phyloP scores from a whole-genome alignment of 805 yeast genomes.

The Dipodascus albidus region DNA sequence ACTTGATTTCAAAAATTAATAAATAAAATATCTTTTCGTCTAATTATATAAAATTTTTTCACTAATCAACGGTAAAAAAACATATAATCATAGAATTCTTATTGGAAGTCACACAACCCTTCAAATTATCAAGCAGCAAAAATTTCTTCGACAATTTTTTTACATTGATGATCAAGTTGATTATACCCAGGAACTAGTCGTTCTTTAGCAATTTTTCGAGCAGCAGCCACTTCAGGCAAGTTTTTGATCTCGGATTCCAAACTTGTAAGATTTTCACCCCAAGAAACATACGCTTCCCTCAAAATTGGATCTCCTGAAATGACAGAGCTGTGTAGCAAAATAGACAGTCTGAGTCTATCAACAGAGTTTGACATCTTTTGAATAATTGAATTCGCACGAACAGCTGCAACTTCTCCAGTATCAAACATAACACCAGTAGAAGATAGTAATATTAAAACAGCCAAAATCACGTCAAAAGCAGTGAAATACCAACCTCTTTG shows the following conservation, averaged over 20 bases:
- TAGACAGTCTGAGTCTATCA: neutral
- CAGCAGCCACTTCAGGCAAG: neutral
- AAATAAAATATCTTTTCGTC: no score
- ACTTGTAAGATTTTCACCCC: neutral
- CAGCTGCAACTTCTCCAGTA: conserved; percentile 25
- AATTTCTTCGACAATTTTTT: neutral
- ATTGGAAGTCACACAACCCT: no score
- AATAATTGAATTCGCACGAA: neutral
- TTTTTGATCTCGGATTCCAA: neutral
- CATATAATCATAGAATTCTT: neutral
- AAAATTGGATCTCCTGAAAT: neutral
- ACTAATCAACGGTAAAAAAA: no score
- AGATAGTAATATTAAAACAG: conserved; percentile 7
- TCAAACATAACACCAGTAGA: conserved; percentile 11
- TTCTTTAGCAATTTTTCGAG: neutral
- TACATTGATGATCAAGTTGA: neutral
- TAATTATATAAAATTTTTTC: no score
- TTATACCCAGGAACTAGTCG: neutral
- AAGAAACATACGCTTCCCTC: neutral
- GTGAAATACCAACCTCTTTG: conserved; percentile 9
- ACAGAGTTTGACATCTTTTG: neutral
- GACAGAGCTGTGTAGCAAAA: neutral
- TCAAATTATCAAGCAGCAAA: neutral
- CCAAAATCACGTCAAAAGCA: conserved; percentile 7
- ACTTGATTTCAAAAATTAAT: no score